These are phyloP conservation scores for Botrytis porri DNA, from an alignment of 2,329 filamentous ascomycete species.

Conservation along the genomic window DNA sequence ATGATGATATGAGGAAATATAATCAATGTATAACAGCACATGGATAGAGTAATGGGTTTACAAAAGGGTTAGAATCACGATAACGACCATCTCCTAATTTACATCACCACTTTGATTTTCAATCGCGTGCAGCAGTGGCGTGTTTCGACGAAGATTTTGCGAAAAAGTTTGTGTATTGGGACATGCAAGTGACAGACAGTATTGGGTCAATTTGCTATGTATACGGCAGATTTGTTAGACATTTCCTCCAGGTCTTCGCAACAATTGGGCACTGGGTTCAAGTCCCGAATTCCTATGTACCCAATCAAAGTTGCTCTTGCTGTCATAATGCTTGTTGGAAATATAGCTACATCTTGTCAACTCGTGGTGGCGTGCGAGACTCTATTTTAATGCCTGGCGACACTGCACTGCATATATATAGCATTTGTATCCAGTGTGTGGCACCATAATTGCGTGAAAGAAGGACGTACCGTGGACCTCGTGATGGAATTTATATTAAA, in stretches of 20 bases:
- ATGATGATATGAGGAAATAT: constrained; percentile 8
- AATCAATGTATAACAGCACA: constrained; percentile 10
- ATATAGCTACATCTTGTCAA: not conserved
- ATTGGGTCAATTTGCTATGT: not conserved
- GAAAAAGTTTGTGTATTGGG: not conserved
- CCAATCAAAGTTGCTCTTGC: not conserved
- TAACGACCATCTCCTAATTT: not conserved
- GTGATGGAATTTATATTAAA: not conserved
- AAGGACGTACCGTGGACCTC: not conserved
- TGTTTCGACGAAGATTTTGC: not conserved
- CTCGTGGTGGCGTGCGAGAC: not conserved
- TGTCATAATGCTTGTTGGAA: not conserved
- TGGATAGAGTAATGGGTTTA: not conserved
- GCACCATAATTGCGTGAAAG: not conserved
- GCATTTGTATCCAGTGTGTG: not conserved
- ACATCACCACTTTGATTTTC: not conserved
- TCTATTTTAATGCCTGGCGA: not conserved
- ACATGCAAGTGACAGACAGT: not conserved
- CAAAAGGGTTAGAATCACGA: not conserved
- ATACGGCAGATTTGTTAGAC: not conserved
- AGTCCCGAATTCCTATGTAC: not conserved
- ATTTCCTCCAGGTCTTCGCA: not conserved
- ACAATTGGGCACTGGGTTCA: not conserved
- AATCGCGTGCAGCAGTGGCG: not conserved
- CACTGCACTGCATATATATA: not conserved